Percentiles rank a stretch among this genome's conserved stretches.
These are phyloP conservation scores for Anacardium occidentale DNA, from an alignment of 345 rosid species.

Conservation along the genomic window DNA sequence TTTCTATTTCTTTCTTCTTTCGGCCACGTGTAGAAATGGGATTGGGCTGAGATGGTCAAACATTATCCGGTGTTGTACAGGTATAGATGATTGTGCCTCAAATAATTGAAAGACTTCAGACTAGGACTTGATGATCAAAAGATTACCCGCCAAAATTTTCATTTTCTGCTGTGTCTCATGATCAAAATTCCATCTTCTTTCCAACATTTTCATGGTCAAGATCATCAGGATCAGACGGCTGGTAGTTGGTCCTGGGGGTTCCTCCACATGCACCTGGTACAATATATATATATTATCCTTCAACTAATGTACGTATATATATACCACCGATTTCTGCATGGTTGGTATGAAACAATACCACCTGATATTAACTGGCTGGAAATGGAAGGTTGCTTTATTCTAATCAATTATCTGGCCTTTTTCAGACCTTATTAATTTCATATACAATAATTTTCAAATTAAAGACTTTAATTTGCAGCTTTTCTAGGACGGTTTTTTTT, in stretches of 20 bases:
- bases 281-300: background rate
- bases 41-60: background rate
- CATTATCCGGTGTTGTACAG: background rate
- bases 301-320: background rate
- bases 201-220: background rate
- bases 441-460: background rate
- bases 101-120: slow-evolving; percentile 3
- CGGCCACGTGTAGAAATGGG: background rate
- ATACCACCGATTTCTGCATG: slow-evolving; percentile 27
- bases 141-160: background rate
- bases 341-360: slow-evolving; percentile 33
- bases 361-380: slow-evolving; percentile 12
- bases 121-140: background rate
- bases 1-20: background rate
- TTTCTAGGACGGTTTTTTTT: no score
- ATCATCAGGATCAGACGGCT: background rate
- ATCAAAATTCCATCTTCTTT: background rate
- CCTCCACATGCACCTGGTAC: slow-evolving; percentile 19
- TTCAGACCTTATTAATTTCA: background rate
- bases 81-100: background rate
- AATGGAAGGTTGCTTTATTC: background rate
- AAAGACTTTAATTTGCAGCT: no score
- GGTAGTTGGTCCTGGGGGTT: slow-evolving; percentile 2
- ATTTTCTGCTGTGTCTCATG: background rate
- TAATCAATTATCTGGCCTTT: background rate